Conservation (phyloP, 805 yeast genomes). For the Ogataea philodendri region DNA sequence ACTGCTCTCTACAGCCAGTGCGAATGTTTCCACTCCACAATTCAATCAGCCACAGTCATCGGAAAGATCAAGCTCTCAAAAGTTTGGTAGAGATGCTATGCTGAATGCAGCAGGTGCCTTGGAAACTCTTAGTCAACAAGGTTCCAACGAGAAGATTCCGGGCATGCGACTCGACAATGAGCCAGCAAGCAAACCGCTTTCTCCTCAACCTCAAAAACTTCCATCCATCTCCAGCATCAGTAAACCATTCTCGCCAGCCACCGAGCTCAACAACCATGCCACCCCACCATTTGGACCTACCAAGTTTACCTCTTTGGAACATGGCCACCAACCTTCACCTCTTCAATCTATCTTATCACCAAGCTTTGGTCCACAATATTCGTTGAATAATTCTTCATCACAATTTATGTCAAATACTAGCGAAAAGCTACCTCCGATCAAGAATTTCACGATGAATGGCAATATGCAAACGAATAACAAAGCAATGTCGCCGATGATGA, state of each 20-base stretch:
- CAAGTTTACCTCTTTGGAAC: constrained; percentile 24
- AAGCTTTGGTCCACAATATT: constrained; percentile 34
- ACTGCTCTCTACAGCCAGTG: constrained; percentile 49
- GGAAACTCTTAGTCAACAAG: constrained; percentile 38
- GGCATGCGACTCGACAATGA: constrained; percentile 33
- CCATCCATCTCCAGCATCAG: constrained; percentile 28
- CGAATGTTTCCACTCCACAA: constrained; percentile 31
- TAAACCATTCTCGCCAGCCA: constrained; percentile 33
- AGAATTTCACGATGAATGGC: constrained; percentile 12
- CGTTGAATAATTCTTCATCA: constrained; percentile 18
- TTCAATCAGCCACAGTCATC: constrained; percentile 40
- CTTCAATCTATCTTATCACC: constrained; percentile 30
- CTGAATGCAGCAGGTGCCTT: constrained; percentile 41
- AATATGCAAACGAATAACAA: constrained; percentile 6
- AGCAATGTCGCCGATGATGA: constrained; percentile 16
- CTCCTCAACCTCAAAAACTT: constrained; percentile 20
- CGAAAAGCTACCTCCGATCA: constrained; percentile 27
- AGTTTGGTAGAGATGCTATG: constrained; percentile 33
- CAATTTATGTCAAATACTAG: constrained; percentile 13
- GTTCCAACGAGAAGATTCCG: constrained; percentile 28
- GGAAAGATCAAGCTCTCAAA: constrained; percentile 32
- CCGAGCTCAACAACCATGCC: constrained; percentile 27
- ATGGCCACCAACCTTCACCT: constrained; percentile 21
- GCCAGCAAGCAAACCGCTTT: constrained; percentile 19
- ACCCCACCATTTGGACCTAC: constrained; percentile 27